Percentiles rank a stretch among this genome's conserved stretches.
phyloP scores from a whole-genome alignment of 2,329 filamentous ascomycete species.

The Ophiostoma montium region DNA sequence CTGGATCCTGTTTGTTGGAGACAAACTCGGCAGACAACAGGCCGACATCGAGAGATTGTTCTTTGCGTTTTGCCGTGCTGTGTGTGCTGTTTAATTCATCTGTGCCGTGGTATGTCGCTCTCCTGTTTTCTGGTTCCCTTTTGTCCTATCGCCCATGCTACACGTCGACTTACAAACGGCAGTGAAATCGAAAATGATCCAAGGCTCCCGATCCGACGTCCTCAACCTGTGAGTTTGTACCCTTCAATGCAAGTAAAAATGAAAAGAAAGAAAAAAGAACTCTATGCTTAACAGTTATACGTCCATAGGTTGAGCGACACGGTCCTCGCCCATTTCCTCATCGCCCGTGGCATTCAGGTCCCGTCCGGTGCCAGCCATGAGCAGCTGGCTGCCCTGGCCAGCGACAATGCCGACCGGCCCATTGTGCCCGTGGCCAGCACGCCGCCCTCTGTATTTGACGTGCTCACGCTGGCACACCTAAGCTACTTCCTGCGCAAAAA shows the following conservation, averaged over 20 bases:
- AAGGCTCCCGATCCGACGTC: background rate
- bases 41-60: background rate
- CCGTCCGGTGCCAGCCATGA: background rate
- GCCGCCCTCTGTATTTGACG: background rate
- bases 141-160: too few relatives aligned
- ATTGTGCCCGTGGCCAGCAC: background rate
- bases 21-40: background rate
- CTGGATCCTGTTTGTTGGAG: background rate
- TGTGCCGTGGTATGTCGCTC: too few relatives aligned
- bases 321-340: background rate
- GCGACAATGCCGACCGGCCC: background rate
- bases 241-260: too few relatives aligned
- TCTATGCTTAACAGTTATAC: too few relatives aligned
- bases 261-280: too few relatives aligned
- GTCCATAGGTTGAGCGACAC: background rate
- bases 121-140: too few relatives aligned
- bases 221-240: background rate
- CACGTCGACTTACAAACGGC: too few relatives aligned
- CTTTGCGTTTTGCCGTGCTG: background rate
- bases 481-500: background rate
- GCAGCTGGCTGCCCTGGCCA: background rate
- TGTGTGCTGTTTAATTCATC: background rate
- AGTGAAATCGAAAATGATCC: too few relatives aligned
- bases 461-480: background rate
- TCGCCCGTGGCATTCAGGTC: background rate